phyloP scores from a whole-genome alignment of 2,329 filamentous ascomycete species.

The Clarireedia sp. region DNA sequence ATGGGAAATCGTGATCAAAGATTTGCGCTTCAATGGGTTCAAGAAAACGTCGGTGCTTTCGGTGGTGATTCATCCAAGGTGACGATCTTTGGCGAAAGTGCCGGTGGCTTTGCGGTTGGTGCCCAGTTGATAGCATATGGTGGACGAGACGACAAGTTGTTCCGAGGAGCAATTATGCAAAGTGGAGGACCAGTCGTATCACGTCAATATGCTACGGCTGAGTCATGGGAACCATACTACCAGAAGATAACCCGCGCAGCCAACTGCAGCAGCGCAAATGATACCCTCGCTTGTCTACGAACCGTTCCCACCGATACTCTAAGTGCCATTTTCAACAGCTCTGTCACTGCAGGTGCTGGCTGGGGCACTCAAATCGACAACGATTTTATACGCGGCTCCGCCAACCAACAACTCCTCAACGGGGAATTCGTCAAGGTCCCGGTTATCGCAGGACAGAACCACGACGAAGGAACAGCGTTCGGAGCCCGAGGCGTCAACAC shows the following conservation, averaged over 20 bases:
- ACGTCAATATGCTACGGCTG: neutral
- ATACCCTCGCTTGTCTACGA: slow-evolving; percentile 21
- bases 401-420: slow-evolving; percentile 43
- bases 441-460: slow-evolving; percentile 55
- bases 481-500: slow-evolving; percentile 45
- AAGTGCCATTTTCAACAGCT: slow-evolving; percentile 35
- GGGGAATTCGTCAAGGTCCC: slow-evolving; percentile 57
- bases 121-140: slow-evolving; percentile 39
- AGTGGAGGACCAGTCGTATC: slow-evolving; percentile 33
- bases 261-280: slow-evolving; percentile 16
- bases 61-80: slow-evolving; percentile 35
- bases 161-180: slow-evolving; percentile 44
- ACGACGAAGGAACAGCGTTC: slow-evolving; percentile 56
- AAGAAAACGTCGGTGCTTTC: slow-evolving; percentile 37
- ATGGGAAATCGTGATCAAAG: slow-evolving; percentile 37
- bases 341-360: slow-evolving; percentile 33
- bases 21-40: slow-evolving; percentile 35
- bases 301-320: slow-evolving; percentile 35
- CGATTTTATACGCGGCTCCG: slow-evolving; percentile 45
- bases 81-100: slow-evolving; percentile 37
- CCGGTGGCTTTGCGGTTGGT: slow-evolving; percentile 36
- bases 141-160: slow-evolving; percentile 44
- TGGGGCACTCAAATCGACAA: slow-evolving; percentile 41
- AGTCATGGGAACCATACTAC: slow-evolving; percentile 4
- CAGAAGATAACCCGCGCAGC: slow-evolving; percentile 30